Evolutionary conservation across 202 grass and related monocot genomes (phyloP), one percentile per base, ranked within the genome.

Genomic region (Musa balbisiana): DNA sequence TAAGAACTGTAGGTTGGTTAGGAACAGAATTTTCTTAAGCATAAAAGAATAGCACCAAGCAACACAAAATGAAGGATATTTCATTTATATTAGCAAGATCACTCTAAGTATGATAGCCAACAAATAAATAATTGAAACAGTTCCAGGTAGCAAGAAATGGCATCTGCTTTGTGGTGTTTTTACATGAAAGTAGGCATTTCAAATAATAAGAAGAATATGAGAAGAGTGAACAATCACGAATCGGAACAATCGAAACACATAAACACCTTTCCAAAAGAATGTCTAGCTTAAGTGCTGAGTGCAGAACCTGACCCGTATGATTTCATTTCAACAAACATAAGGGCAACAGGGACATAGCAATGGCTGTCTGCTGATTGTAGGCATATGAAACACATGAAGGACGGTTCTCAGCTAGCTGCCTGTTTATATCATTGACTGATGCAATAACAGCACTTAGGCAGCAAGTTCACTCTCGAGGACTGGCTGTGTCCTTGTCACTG

Each of bases 381-480:
- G 14, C 68, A 82, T 67, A 81, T 71, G 52, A 73, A 87, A 83
- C 59, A 64, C 22, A 82, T 63, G 71, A 63, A 52, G 21, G 16
- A 58, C 12, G 71, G 16, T 53, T 66, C 17, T 72, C 25, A 25
- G 52, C 53, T 59, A 23, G 53, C 76, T 71, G 33, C 62, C 23
- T 67, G 78, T 9, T 11, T 55, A 50, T 51, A 10, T 58, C 73
- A 29, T 26, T 49, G 52, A 71, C 17, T 71, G 49, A 16, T 27
- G 29, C 33, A 71, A 19, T 14, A 29, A 52, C 24, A 53, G 51
- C 50, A 71, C 6, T 87, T 83, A 87, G 16, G 85, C 69, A 55
- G 69, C 80, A 78, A 93, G 87, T 71, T 98, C 91, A 0, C 83
- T 89, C 83, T 98, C 94, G 4, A 98, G 89, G 27, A 91, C 67